Evolutionary conservation across 164 flowering plant species (phyloP), one percentile per base, ranked within the genome.

Genomic region (Dillenia suffruticosa): DNA sequence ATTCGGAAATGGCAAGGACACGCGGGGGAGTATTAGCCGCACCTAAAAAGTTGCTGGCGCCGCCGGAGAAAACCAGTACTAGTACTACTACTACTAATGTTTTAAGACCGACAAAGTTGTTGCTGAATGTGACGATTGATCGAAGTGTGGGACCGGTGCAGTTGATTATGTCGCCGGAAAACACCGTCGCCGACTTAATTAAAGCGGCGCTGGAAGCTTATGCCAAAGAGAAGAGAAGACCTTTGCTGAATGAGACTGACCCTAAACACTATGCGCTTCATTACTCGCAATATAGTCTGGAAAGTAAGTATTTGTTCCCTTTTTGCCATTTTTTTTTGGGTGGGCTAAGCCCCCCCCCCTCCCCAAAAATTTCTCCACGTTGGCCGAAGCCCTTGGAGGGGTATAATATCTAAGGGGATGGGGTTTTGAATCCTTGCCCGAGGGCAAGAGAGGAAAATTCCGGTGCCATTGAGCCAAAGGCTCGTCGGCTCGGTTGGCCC

Each of bases 111-210:
- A 77, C 81, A 40, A 89, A 76, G 71, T 51, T 90, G 59, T 72
- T 90, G 45, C 19, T 85, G 13, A 84, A 87, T 22, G 93, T 90
- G 49, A 85, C 77, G 24, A 65, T 85, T n/a, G 76, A 81, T 71
- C 70, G 85, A 63, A 82, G 91, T 52, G 64, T 82, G 45, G 87
- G 91, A 22, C 79, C 84, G 0, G 80, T 90, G 43, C 82, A 85
- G 19, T 86, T 87, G 46, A 65, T 90, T 58, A 72, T 77, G 67
- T 67, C 83, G 62, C 75, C 85, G 74, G 93, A 90, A 50, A 72
- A 63, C 14, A 75, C 82, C 5, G 84, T 78, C 5, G 73, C 46
- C 5, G 93, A 87, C 43, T 70, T 90, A 74, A 73, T 81, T 0
- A 71, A 69, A 72, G 70, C 62, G 26, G 85, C 79, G 10, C 14